Percentiles rank a stretch among this genome's conserved stretches.
phyloP scores from a whole-genome alignment of 371 early-diverging fungal genomes.

The Parasitella parasitica region DNA sequence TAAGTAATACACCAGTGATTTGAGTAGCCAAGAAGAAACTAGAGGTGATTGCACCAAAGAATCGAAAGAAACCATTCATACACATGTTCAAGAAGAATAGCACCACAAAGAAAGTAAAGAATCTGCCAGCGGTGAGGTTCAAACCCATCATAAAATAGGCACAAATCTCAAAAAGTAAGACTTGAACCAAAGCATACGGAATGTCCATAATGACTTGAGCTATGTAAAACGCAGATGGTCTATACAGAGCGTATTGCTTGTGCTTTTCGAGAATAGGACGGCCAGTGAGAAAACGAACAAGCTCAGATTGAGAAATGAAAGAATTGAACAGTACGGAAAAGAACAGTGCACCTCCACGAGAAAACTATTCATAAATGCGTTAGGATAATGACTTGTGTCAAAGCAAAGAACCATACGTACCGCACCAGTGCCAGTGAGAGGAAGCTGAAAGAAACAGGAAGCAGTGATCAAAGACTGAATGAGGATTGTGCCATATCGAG shows the following conservation, averaged over 20 bases:
- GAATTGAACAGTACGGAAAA: conserved; percentile 57
- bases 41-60: conserved; percentile 48
- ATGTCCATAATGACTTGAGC: conserved; percentile 56
- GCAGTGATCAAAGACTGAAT: conserved; percentile 70
- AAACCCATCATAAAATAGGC: conserved; percentile 67
- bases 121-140: conserved; percentile 48
- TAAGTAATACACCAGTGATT: conserved; percentile 54
- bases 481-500: conserved; percentile 58
- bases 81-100: conserved; percentile 51
- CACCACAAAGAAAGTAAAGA: conserved; percentile 53
- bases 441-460: conserved; percentile 63
- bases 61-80: conserved; percentile 50
- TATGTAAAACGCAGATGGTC: conserved; percentile 62
- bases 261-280: conserved; percentile 69
- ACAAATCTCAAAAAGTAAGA: conserved; percentile 49
- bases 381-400: no score
- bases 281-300: conserved; percentile 53
- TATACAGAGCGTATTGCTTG: conserved; percentile 67
- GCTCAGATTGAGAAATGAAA: conserved; percentile 53
- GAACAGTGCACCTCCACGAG: conserved; percentile 72
- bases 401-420: no score
- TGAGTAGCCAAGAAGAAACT: conserved; percentile 59
- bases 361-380: no score
- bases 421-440: conserved; percentile 52
- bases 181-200: conserved; percentile 27